Percentiles rank a stretch among this genome's conserved stretches.
Conservation (phyloP, 305 asterid genomes). For the Solanum chacoense region DNA sequence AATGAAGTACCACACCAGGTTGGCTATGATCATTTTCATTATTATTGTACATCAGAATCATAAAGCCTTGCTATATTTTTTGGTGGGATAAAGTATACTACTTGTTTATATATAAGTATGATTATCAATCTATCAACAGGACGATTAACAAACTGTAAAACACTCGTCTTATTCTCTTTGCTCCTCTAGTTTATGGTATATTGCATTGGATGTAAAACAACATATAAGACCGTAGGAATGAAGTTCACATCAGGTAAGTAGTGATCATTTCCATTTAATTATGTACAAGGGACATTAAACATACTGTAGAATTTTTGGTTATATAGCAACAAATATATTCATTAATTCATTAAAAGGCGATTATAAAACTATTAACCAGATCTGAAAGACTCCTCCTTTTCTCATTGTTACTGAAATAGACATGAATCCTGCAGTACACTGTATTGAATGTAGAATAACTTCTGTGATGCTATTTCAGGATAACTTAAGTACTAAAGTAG, state of each 20-base stretch:
- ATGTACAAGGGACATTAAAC: not conserved
- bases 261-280: not conserved
- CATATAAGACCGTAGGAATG: not conserved
- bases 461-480: not conserved
- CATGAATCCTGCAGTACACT: not conserved
- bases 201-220: not conserved
- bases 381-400: not conserved
- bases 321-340: not conserved
- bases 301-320: not conserved
- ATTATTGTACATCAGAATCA: not conserved
- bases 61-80: not conserved
- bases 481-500: not conserved
- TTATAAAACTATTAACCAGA: not conserved
- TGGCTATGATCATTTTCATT: conserved; percentile 14
- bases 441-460: not conserved
- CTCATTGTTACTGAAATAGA: not conserved
- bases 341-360: not conserved
- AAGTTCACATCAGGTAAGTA: not conserved
- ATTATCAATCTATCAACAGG: not conserved
- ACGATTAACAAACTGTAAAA: not conserved
- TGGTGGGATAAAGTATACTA: not conserved
- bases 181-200: not conserved
- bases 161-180: not conserved
- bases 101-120: not conserved
- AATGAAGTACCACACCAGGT: conserved; percentile 68